Percentiles rank a stretch among this genome's conserved stretches.
Evolutionary conservation across 345 rosid genomes (phyloP).

Genomic region (Passiflora organensis): DNA sequence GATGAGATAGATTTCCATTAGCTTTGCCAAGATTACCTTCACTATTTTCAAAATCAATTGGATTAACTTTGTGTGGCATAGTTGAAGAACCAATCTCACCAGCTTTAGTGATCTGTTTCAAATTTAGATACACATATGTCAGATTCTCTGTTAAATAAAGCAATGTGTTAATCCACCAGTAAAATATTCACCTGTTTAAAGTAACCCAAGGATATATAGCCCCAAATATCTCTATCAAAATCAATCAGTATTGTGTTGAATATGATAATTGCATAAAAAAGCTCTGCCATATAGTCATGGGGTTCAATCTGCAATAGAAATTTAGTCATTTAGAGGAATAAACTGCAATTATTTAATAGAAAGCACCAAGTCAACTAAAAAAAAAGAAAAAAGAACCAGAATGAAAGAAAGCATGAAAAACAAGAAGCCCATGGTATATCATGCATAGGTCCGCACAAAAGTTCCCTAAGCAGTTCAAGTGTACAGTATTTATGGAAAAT

Average conservation of each 20-base stretch:
- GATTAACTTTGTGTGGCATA: constrained; percentile 98
- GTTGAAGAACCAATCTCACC: constrained; percentile 95
- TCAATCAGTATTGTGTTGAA: constrained; percentile 64
- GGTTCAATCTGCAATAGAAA: constrained; percentile 63
- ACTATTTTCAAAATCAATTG: constrained; percentile 92
- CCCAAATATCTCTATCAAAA: constrained; percentile 87
- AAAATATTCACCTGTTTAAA: constrained; percentile 69
- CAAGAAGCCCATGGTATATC: no score
- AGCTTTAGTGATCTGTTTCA: constrained; percentile 70
- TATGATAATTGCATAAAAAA: constrained; percentile 47
- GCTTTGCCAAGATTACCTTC: constrained; percentile 97
- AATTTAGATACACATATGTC: constrained; percentile 1
- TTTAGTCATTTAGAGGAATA: neutral
- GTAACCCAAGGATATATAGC: constrained; percentile 76
- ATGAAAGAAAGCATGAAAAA: neutral
- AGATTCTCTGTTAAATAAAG: neutral
- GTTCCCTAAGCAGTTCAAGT: no score
- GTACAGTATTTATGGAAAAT: no score
- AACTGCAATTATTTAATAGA: neutral
- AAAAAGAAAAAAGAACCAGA: neutral
- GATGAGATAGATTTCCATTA: constrained; percentile 60
- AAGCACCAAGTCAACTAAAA: neutral
- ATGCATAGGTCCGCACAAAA: no score
- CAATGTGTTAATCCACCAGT: neutral
- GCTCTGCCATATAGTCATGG: constrained; percentile 80